A percentile compares a stretch with the other conserved stretches of the same genome.
phyloP scores from a whole-genome alignment of 192 early-diverging fungal species.

The Coemansia aciculifera region DNA sequence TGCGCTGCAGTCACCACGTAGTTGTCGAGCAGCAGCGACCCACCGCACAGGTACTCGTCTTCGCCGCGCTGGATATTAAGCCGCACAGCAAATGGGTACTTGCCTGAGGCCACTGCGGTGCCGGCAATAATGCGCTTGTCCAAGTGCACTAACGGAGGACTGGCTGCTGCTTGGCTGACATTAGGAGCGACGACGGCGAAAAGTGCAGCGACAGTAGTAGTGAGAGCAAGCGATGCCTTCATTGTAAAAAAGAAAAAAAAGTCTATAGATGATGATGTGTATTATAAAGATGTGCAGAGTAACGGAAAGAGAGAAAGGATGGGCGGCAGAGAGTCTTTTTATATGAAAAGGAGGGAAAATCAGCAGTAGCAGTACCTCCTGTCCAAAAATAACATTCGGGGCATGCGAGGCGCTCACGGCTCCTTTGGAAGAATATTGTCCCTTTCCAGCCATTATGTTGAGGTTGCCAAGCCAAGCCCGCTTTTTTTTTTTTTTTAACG shows the following conservation, averaged over 20 bases:
- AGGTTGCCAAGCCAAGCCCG: not conserved
- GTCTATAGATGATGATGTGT: not conserved
- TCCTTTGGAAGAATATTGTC: not conserved
- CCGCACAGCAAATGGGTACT: constrained; percentile 43
- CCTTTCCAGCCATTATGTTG: not conserved
- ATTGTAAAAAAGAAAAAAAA: not conserved
- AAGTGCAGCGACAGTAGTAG: not conserved
- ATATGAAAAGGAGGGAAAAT: not conserved
- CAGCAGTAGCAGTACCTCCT: not conserved
- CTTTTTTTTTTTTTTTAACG: not conserved
- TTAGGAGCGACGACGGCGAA: not conserved
- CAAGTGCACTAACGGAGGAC: not conserved
- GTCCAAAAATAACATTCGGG: not conserved
- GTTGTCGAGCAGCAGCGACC: constrained; percentile 30
- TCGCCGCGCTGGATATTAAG: constrained; percentile 26
- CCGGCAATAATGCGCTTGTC: constrained; percentile 47
- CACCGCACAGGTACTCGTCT: constrained; percentile 39
- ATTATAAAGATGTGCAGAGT: not conserved
- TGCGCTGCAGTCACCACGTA: constrained; percentile 48
- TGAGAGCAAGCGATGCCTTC: not conserved
- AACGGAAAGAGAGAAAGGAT: not conserved
- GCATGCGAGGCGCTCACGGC: not conserved
- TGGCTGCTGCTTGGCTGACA: not conserved
- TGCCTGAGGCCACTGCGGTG: not conserved
- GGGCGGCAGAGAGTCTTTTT: not conserved